phyloP scores from a whole-genome alignment of 257 asterid genomes.

The Oldenlandia corymbosa region DNA sequence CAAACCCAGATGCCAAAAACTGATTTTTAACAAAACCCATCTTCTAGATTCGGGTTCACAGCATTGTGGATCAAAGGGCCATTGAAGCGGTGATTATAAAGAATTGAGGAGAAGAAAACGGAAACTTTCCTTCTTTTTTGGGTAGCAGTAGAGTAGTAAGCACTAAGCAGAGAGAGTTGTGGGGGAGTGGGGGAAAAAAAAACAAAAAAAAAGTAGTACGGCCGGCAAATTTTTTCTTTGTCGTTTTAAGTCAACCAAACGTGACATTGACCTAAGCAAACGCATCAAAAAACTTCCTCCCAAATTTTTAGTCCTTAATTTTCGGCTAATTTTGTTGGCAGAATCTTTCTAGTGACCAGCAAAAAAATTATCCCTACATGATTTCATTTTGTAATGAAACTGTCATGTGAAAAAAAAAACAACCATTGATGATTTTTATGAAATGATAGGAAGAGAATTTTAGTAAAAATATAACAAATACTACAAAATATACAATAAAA shows the following conservation, averaged over 20 bases:
- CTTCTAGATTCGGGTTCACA: neutral
- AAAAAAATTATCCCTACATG: no score
- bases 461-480: no score
- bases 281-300: neutral
- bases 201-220: no score
- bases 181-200: no score
- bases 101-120: neutral
- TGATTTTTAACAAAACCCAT: slow-evolving; percentile 22
- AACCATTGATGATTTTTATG: no score
- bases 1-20: slow-evolving; percentile 39
- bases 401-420: no score
- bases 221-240: slow-evolving; percentile 13
- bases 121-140: neutral
- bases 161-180: no score
- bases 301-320: neutral
- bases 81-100: slow-evolving; percentile 20
- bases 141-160: neutral
- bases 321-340: slow-evolving; percentile 2
- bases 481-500: no score
- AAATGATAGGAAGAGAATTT: no score
- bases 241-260: slow-evolving; percentile 2
- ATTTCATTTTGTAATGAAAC: no score
- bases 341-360: neutral
- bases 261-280: neutral
- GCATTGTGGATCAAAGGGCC: slow-evolving; percentile 41